A percentile compares a stretch with the other conserved stretches of the same genome.
These are phyloP conservation scores for Suhomyces taliae DNA, from an alignment of 1,139 yeast genomes.

Conservation along the genomic window DNA sequence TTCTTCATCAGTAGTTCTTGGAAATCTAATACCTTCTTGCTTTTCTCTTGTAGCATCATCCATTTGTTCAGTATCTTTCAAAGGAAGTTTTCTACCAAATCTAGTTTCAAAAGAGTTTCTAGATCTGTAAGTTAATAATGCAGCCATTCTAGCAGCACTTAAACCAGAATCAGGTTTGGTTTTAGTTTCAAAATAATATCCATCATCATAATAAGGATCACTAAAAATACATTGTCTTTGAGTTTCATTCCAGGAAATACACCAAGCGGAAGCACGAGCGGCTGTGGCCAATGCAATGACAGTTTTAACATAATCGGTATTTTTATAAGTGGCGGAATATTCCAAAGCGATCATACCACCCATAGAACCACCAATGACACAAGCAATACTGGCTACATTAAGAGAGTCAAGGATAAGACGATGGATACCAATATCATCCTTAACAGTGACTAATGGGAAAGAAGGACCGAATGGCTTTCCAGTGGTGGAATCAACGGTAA, in stretches of 20 bases:
- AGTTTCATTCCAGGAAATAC: slow-evolving; percentile 98
- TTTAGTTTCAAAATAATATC: slow-evolving; percentile 69
- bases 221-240: slow-evolving; percentile 94
- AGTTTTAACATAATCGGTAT: slow-evolving; percentile 65
- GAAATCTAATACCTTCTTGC: slow-evolving; percentile 29
- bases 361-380: slow-evolving; percentile 96
- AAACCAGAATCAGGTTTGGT: slow-evolving; percentile 78
- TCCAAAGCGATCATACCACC: slow-evolving; percentile 98
- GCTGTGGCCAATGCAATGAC: slow-evolving; percentile 89
- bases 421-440: slow-evolving; percentile 89
- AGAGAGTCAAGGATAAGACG: slow-evolving; percentile 69
- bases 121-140: slow-evolving; percentile 86
- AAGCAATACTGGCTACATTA: slow-evolving; percentile 74
- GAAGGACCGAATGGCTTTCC: slow-evolving; percentile 87
- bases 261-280: slow-evolving; percentile 97
- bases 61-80: slow-evolving; percentile 3
- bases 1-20: slow-evolving; percentile 46
- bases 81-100: slow-evolving; percentile 78
- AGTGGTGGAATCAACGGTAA: slow-evolving; percentile 70
- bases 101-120: slow-evolving; percentile 88
- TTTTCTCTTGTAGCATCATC: slow-evolving; percentile 18
- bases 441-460: slow-evolving; percentile 86
- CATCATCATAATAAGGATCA: slow-evolving; percentile 90
- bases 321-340: slow-evolving; percentile 68
- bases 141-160: slow-evolving; percentile 97